phyloP scores from a whole-genome alignment of 495 filamentous ascomycete genomes.

The Astrothelium subdiscretum region DNA sequence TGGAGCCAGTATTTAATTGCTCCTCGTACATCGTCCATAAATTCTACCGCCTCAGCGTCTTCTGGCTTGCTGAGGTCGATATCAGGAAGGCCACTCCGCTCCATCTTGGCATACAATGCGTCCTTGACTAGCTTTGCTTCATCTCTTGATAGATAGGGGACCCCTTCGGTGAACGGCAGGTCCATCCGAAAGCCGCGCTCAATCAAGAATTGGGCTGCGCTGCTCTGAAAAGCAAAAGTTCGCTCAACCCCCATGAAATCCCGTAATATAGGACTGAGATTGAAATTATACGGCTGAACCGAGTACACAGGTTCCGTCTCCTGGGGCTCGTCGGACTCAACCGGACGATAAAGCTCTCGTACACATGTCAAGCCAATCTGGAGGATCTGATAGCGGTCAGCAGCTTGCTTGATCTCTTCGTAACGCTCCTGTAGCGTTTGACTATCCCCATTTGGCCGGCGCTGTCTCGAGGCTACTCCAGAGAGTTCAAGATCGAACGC shows the following conservation, averaged over 20 bases:
- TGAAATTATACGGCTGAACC: slow-evolving; percentile 58
- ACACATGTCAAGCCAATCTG: slow-evolving; percentile 67
- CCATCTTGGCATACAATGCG: slow-evolving; percentile 23
- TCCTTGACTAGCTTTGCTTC: slow-evolving; percentile 43
- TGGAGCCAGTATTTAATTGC: slow-evolving; percentile 41
- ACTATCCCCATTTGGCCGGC: slow-evolving; percentile 11
- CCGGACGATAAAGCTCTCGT: slow-evolving; percentile 25
- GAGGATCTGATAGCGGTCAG: slow-evolving; percentile 58
- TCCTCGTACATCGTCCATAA: slow-evolving; percentile 38
- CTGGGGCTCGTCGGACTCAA: slow-evolving; percentile 28
- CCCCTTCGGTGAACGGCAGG: slow-evolving; percentile 43
- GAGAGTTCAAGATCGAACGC: slow-evolving; percentile 68
- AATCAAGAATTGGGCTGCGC: slow-evolving; percentile 52
- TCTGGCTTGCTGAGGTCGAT: slow-evolving; percentile 39
- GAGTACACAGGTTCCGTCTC: slow-evolving; percentile 43
- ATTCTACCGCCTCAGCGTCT: slow-evolving; percentile 43
- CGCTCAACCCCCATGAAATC: slow-evolving; percentile 43
- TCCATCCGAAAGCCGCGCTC: slow-evolving; percentile 53
- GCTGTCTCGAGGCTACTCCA: slow-evolving; percentile 41
- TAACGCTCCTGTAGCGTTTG: slow-evolving; percentile 55
- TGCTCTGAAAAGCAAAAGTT: slow-evolving; percentile 41
- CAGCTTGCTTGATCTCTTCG: slow-evolving; percentile 48
- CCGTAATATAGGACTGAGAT: slow-evolving; percentile 44
- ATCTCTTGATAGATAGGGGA: slow-evolving; percentile 56
- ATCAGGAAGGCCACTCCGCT: slow-evolving; percentile 32